Evolutionary conservation across 805 yeast species (phyloP).

Genomic region (Saturnispora quitensis): DNA sequence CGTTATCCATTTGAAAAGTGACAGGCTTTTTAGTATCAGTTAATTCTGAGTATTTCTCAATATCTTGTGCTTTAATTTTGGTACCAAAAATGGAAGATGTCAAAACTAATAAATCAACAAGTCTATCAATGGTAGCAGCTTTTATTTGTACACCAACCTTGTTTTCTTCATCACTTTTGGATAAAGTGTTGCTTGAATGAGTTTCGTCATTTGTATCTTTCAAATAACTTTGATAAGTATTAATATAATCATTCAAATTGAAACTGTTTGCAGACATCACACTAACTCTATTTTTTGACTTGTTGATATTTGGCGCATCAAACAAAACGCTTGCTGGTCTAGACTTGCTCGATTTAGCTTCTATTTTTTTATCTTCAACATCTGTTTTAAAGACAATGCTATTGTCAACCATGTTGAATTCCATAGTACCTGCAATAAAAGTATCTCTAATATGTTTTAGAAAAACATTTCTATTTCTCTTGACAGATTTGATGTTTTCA

Average conservation of each 20-base stretch:
- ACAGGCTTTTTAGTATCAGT: conserved; percentile 14
- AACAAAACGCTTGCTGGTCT: conserved; percentile 28
- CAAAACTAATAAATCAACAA: conserved; percentile 70
- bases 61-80: conserved; percentile 34
- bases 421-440: conserved; percentile 49
- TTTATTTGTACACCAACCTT: conserved; percentile 30
- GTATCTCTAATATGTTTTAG: conserved; percentile 52
- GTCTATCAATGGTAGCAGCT: conserved; percentile 64
- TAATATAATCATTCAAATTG: conserved; percentile 25
- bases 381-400: conserved; percentile 51
- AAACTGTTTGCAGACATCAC: conserved; percentile 28
- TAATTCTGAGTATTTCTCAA: conserved; percentile 30
- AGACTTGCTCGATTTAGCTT: conserved; percentile 16
- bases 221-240: conserved; percentile 18
- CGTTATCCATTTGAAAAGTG: conserved; percentile 51
- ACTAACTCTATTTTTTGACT: conserved; percentile 25
- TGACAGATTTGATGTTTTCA: neutral
- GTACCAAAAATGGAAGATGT: conserved; percentile 53
- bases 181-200: neutral
- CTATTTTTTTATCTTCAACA: neutral
- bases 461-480: conserved; percentile 34
- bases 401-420: conserved; percentile 41
- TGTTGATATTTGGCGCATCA: conserved; percentile 17
- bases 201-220: conserved; percentile 13
- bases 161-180: neutral